These are phyloP conservation scores for Coprinopsis sp. DNA, from an alignment of 768 basidiomycete genomes.

Conservation along the genomic window DNA sequence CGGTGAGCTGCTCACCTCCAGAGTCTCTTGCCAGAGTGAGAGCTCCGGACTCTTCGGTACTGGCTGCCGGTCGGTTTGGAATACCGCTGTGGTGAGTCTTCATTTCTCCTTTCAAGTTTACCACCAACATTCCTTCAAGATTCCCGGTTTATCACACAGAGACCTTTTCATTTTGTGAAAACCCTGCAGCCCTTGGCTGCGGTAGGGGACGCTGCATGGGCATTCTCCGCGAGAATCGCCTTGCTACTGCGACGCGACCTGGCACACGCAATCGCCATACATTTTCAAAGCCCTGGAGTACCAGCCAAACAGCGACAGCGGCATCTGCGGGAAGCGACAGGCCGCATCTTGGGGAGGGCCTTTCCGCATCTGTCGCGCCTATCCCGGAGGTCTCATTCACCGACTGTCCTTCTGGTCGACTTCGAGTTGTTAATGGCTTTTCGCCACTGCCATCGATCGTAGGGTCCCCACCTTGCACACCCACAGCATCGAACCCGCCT, in stretches of 20 bases:
- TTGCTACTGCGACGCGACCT: too few species aligned
- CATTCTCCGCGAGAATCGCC: too few species aligned
- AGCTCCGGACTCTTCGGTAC: not conserved
- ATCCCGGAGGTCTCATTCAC: not conserved
- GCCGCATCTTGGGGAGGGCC: not conserved
- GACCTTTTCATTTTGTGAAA: not conserved
- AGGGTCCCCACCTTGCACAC: slow-evolving; percentile 56
- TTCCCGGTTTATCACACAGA: not conserved
- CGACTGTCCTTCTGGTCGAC: not conserved
- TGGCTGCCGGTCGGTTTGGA: not conserved
- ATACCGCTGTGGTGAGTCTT: slow-evolving; percentile 2
- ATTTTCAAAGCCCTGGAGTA: too few species aligned
- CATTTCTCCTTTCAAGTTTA: slow-evolving; percentile 2
- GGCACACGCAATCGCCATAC: too few species aligned
- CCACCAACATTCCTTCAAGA: not conserved
- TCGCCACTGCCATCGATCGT: slow-evolving; percentile 52
- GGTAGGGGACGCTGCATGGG: too few species aligned
- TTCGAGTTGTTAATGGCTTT: slow-evolving; percentile 30
- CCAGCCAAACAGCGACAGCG: too few species aligned
- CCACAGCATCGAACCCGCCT: slow-evolving; percentile 27
- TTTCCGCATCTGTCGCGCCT: not conserved
- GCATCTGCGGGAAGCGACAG: not conserved
- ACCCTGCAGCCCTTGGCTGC: too few species aligned
- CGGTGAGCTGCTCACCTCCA: too few species aligned
- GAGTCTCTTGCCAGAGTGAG: too few species aligned